These are phyloP conservation scores for Penicillium soppii DNA, from an alignment of 495 filamentous ascomycete species.

Conservation along the genomic window DNA sequence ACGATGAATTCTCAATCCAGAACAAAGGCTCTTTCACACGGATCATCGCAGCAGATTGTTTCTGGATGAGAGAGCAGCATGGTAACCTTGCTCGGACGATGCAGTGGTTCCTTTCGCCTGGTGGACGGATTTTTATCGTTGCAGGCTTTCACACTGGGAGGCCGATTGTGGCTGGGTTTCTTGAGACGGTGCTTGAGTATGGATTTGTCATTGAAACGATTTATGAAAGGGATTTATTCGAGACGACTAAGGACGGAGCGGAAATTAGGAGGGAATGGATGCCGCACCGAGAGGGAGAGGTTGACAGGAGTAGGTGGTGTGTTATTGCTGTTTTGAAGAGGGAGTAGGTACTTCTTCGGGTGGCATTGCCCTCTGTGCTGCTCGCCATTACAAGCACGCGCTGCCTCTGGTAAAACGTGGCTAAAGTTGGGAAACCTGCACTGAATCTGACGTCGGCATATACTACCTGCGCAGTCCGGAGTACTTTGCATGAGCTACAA, in stretches of 20 bases:
- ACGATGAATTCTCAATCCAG: slow-evolving; percentile 50
- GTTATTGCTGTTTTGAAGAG: slow-evolving; percentile 65
- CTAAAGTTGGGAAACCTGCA: too few relatives aligned
- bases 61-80: slow-evolving; percentile 84
- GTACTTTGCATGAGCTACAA: too few relatives aligned
- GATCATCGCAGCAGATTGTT: slow-evolving; percentile 78
- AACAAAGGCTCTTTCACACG: slow-evolving; percentile 58
- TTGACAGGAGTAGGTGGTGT: slow-evolving; percentile 73
- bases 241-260: slow-evolving; percentile 48
- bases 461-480: too few relatives aligned
- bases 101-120: slow-evolving; percentile 63
- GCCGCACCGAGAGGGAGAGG: slow-evolving; percentile 54
- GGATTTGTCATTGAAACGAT: slow-evolving; percentile 70
- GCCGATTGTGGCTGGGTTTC: slow-evolving; percentile 68
- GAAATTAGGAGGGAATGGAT: slow-evolving; percentile 64
- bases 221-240: slow-evolving; percentile 71
- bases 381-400: too few relatives aligned
- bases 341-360: too few relatives aligned
- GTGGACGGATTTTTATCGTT: slow-evolving; percentile 63
- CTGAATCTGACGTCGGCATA: too few relatives aligned
- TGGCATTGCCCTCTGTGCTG: too few relatives aligned
- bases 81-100: slow-evolving; percentile 68
- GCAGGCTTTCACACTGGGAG: slow-evolving; percentile 86
- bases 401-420: too few relatives aligned
- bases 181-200: slow-evolving; percentile 53